phyloP scores from a whole-genome alignment of 1,284 basidiomycete species.

The Apiotrichum sp. region DNA sequence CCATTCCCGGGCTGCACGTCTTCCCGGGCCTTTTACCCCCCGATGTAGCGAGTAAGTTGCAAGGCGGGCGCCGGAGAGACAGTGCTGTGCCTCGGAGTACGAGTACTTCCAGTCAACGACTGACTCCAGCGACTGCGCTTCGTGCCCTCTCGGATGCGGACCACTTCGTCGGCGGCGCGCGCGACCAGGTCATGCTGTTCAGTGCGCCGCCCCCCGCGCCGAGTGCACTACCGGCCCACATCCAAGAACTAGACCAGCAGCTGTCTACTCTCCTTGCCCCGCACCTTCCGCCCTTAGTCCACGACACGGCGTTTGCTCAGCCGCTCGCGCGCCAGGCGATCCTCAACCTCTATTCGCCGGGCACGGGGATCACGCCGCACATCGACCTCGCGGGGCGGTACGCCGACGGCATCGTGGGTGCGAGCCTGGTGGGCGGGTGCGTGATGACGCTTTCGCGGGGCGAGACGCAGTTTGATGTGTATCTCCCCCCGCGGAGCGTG shows the following conservation, averaged over 20 bases:
- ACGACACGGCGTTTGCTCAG: constrained; percentile 23
- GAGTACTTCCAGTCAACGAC: not conserved
- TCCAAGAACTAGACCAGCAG: constrained; percentile 13
- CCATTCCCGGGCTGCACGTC: constrained; percentile 15
- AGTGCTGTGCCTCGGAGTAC: not conserved
- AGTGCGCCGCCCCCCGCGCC: constrained; percentile 7
- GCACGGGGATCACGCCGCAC: constrained; percentile 48
- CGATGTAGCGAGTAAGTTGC: constrained; percentile 8
- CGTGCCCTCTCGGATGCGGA: constrained; percentile 27
- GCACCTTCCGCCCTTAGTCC: constrained; percentile 4
- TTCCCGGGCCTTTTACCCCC: constrained; percentile 13
- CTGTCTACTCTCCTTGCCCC: constrained; percentile 16
- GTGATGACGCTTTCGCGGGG: constrained; percentile 28
- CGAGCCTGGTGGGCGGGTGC: constrained; percentile 37
- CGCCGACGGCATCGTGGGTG: constrained; percentile 45
- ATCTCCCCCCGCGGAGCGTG: constrained; percentile 44
- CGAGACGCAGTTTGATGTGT: constrained; percentile 31
- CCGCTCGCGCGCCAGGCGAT: constrained; percentile 43
- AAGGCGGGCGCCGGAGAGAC: no score
- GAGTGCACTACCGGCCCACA: constrained; percentile 22
- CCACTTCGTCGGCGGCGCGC: constrained; percentile 35
- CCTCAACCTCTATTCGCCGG: constrained; percentile 49
- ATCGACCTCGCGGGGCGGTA: constrained; percentile 49
- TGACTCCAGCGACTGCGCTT: constrained; percentile 19
- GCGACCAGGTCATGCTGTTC: constrained; percentile 48